A percentile compares a stretch with the other conserved stretches of the same genome.
Evolutionary conservation across 345 rosid genomes (phyloP).

Genomic region (Eucalyptus fibrosa): DNA sequence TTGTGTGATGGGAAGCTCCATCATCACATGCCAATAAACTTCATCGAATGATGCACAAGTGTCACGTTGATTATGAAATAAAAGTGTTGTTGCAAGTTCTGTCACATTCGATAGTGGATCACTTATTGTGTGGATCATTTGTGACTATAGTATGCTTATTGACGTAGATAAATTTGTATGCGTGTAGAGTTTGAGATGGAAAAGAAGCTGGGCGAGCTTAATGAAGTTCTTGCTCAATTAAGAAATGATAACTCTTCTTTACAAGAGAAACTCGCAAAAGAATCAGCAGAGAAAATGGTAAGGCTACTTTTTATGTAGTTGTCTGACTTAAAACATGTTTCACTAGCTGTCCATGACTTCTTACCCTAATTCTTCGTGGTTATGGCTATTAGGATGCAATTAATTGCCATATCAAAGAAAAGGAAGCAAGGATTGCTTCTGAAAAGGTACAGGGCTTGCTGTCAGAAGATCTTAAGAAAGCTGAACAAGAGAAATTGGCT

Average conservation of each 20-base stretch:
- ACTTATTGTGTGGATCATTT: neutral
- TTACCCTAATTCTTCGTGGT: neutral
- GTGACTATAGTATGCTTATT: neutral
- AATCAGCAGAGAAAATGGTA: conserved; percentile 64
- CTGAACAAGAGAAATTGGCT: conserved; percentile 47
- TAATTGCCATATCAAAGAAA: conserved; percentile 44
- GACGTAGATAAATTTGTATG: neutral
- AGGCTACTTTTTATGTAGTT: neutral
- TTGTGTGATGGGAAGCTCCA: neutral
- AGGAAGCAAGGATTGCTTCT: conserved; percentile 42
- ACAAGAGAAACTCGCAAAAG: conserved; percentile 40
- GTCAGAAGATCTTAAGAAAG: conserved; percentile 50
- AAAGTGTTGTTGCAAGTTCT: neutral
- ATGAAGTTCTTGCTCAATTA: conserved; percentile 23
- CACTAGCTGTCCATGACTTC: neutral
- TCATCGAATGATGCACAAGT: neutral
- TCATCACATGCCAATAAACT: neutral
- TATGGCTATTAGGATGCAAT: conserved; percentile 48
- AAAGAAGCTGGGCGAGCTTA: conserved; percentile 35
- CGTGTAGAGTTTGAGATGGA: conserved; percentile 45
- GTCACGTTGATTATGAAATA: neutral
- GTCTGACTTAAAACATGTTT: neutral
- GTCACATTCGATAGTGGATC: neutral
- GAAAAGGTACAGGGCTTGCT: conserved; percentile 57
- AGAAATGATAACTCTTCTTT: conserved; percentile 32